Evolutionary conservation across 768 basidiomycete species (phyloP).

Genomic region (Boletellus ananas): DNA sequence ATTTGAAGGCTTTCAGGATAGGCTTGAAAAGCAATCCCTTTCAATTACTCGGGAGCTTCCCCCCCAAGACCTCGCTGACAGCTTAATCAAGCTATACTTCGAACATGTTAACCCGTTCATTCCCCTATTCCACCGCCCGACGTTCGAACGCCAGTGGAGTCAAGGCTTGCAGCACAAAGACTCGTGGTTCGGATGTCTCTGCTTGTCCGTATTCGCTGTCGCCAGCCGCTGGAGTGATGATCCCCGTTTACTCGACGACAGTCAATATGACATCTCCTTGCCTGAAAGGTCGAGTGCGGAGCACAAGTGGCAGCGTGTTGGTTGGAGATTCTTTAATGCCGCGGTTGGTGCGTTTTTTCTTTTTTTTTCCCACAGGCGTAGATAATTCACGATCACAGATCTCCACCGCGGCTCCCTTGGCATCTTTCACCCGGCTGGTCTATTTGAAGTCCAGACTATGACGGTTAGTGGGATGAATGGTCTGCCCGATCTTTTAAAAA

Average conservation of each 20-base stretch:
- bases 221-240: constrained; percentile 66
- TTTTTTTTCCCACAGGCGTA: neutral
- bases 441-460: constrained; percentile 63
- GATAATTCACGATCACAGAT: constrained; percentile 33
- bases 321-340: constrained; percentile 56
- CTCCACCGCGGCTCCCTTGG: constrained; percentile 49
- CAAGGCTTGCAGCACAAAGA: constrained; percentile 52
- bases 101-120: constrained; percentile 51
- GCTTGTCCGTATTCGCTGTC: constrained; percentile 63
- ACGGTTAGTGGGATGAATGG: constrained; percentile 34
- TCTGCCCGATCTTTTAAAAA: constrained; percentile 2
- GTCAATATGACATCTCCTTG: constrained; percentile 19
- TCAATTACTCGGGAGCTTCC: constrained; percentile 52
- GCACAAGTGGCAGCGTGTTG: constrained; percentile 50
- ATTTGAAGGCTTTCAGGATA: constrained; percentile 45
- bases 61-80: constrained; percentile 52
- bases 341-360: constrained; percentile 42
- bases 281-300: constrained; percentile 27
- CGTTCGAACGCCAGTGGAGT: constrained; percentile 61
- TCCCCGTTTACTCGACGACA: constrained; percentile 47
- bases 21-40: constrained; percentile 25
- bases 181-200: constrained; percentile 57
- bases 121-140: constrained; percentile 68
- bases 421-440: constrained; percentile 50
- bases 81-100: constrained; percentile 70